These are phyloP conservation scores for Lichtheimia ornata DNA, from an alignment of 371 early-diverging fungal genomes.

Conservation along the genomic window DNA sequence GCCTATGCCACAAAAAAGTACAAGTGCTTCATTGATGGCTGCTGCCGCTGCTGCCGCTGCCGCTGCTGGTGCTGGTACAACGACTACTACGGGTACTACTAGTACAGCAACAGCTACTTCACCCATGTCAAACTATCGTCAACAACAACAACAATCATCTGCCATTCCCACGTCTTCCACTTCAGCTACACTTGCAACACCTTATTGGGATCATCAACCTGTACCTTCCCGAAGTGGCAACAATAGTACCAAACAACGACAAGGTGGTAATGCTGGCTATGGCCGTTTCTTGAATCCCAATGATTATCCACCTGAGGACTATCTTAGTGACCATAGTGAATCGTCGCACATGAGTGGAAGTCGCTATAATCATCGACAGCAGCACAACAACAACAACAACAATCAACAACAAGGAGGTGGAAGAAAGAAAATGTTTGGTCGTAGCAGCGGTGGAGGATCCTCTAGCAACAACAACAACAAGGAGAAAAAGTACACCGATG, in stretches of 20 bases:
- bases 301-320: slow-evolving; percentile 37
- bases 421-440: slow-evolving; percentile 15
- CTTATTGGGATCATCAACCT: slow-evolving; percentile 4
- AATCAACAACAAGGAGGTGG: slow-evolving; percentile 5
- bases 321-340: slow-evolving; percentile 65
- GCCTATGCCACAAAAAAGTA: slow-evolving; percentile 8
- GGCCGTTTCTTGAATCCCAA: slow-evolving; percentile 44
- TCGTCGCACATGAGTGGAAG: slow-evolving; percentile 43
- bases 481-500: slow-evolving; percentile 74
- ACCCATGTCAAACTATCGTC: slow-evolving; percentile 10
- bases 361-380: slow-evolving; percentile 15
- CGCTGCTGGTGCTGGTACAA: neutral
- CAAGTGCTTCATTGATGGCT: slow-evolving; percentile 1
- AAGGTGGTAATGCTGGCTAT: slow-evolving; percentile 17
- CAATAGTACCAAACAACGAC: neutral
- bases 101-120: neutral
- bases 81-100: no score
- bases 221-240: neutral
- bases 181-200: slow-evolving; percentile 10
- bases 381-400: slow-evolving; percentile 9
- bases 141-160: slow-evolving; percentile 9
- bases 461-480: slow-evolving; percentile 32
- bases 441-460: slow-evolving; percentile 9
- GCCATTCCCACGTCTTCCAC: slow-evolving; percentile 26
- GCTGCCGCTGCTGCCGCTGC: neutral